Base-by-base conservation (phyloP, 225 moss, liverwort and hornwort species). In the Bryoerythrophyllum caledonicum region DNA sequence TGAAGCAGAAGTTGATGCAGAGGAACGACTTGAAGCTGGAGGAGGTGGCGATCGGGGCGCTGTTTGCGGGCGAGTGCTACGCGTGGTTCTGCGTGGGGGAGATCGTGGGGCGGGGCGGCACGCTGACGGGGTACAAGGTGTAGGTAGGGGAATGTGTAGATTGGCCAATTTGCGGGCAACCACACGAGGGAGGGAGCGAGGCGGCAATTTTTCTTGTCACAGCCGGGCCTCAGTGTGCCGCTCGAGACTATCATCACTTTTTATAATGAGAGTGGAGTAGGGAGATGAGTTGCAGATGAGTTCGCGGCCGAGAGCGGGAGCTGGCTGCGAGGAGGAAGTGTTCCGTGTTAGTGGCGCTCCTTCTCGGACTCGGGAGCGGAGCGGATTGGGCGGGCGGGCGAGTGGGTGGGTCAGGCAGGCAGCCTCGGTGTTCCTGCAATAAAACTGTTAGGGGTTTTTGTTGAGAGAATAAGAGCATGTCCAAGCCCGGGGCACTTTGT, bases 1-100 rank as follows among this genome's bases (percentile, higher is more conserved):
- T 94, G 34, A 97, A 97, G 94, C 86, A 86, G 82, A 97, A 88
- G 81, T 10, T 94, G 54, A 24, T 81, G 73, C 81, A 82, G 30
- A 79, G 97, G 63, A 81, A 87, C 48, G 95, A 99, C 58, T 38
- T 90, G 85, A 94, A 99, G 83, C 72, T 99, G 74, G 94, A 99
- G 81, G 97, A 99, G 82, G 24, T 93, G 49, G 91, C 76, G 69
- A 80, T 99, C 57, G 93, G 89, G 70, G 86, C 88, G 60, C 67
- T 99, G 71, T 95, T 99, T 74, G 86, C 84, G 24, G 95, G 90
- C 60, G 97, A 99, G 69, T 95, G 89, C 79, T 99, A 94, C 61
- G 94, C 94, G 19, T 99, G 97, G 97, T 99, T 82, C 79, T 99
- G 97, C 84, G 91, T 99, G 54, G 97, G 97, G 60, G 94, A 99